Evolutionary conservation across 148 eudicot species (phyloP).

Genomic region (Vaccinium corymbosum): DNA sequence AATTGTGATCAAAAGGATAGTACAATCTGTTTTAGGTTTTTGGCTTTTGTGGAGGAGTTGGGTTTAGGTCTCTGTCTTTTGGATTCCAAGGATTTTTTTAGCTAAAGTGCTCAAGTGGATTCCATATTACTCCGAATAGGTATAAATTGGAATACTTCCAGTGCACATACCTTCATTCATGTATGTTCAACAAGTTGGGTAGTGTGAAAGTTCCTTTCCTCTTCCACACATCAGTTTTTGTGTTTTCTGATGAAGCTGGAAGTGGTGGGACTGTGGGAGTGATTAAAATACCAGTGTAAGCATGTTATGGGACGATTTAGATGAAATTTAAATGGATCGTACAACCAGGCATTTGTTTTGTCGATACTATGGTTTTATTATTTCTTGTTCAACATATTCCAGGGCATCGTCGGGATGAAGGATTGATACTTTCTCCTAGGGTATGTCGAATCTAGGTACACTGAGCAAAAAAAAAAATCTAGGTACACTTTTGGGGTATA

Average conservation of each 20-base stretch:
- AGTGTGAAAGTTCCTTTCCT: background rate
- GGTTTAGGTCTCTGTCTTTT: too few relatives aligned
- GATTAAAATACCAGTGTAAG: background rate
- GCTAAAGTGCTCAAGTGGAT: background rate
- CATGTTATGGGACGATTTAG: background rate
- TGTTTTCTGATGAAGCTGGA: background rate
- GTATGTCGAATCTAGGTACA: background rate
- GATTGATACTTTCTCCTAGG: background rate
- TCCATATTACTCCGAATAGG: background rate
- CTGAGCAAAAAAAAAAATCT: too few relatives aligned
- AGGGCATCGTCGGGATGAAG: background rate
- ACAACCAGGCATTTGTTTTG: too few relatives aligned
- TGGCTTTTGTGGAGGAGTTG: too few relatives aligned
- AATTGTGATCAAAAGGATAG: too few relatives aligned
- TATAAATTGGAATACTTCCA: background rate
- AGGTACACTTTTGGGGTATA: background rate
- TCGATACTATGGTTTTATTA: too few relatives aligned
- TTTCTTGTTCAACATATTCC: background rate
- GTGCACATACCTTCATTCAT: background rate
- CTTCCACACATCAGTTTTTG: background rate
- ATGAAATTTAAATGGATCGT: too few relatives aligned
- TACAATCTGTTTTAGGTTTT: too few relatives aligned
- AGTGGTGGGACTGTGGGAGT: background rate
- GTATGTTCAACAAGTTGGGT: background rate
- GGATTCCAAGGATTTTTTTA: too few relatives aligned